Evolutionary conservation across 768 basidiomycete genomes (phyloP), one percentile per base, ranked within the genome.

Genomic region (Lenzites betulinus): DNA sequence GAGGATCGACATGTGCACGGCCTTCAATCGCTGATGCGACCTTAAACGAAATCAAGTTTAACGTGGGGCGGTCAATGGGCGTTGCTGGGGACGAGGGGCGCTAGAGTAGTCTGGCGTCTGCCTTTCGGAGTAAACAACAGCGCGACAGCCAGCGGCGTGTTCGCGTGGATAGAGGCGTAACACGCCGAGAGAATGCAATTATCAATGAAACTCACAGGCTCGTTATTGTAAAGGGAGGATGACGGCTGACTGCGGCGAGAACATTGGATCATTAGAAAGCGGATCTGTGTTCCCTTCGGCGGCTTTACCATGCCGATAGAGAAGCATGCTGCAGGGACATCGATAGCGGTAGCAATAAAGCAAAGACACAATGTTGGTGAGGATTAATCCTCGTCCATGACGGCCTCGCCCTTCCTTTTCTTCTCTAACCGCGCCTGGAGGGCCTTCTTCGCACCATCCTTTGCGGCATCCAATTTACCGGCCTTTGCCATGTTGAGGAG

Each of bases 401-500:
- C 66, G 43, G 22, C 15, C 62, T 77, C 73, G 1, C 77, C 77
- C 70, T 73, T 74, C 70, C 75, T 75, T 54, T 71, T 71, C 64
- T 75, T 78, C 51, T 74, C 77, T 33, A 76, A 64, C n/a, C 78
- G 76, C 58, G 78, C 76, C 65, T 73, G 75, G 75, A 83, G 77
- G 33, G 73, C 70, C 60, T 71, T 75, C 66, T 77, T 77, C 28
- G 83, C 81, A 20, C 70, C 72, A 26, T 76, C 76, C 25, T 81
- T 78, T 0, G 82, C 86, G 2, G 78, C 70, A 22, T 82, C 77
- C 30, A 94, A 76, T 60, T 78, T 81, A 3, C 86, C 89, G 7
- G 81, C 81, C 70, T 88, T 89, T 11, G 91, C 92, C 22, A 95
- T 78, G 12, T 84, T 86, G 20, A 83, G 72, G n/a, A 92, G 74